Base-by-base conservation (phyloP, 305 asterid species). In the Ilex paraguariensis region DNA sequence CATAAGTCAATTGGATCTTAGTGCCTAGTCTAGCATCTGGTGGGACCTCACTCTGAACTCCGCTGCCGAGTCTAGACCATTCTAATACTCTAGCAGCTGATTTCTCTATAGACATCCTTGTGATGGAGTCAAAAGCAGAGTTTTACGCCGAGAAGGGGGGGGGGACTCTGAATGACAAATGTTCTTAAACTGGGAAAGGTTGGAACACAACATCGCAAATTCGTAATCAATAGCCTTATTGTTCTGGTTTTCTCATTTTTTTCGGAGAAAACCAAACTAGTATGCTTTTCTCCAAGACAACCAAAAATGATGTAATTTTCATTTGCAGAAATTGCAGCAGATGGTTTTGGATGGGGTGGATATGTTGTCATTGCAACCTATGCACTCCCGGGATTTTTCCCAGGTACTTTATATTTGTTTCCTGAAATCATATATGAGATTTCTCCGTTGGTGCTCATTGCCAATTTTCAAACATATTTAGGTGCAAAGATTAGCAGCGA, bases 321-420 rank as follows among this genome's bases (percentile, higher is more conserved):
- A 46, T 60, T 49, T 85, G 82, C 70, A 92, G 98, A 82, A 85
- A 79, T 73, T 92, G 80, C 79, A 87, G 65, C 82, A 76, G 71
- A 78, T 89, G 75, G 96, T 92, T 78, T 80, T 87, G 73, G 90
- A 85, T 78, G 91, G 91, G 16, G 81, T 50, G 51, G 95, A 80
- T 67, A 92, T 92, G 54, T 69, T 77, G 2, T 85, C 96, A 56
- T 92, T 92, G 72, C 87, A 76, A 63, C 96, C 96, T 55, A 92
- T 92, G 97, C 87, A 79, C 71, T 65, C 85, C 17, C 88, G 85
- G 31, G 98, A 92, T 76, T 92, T 97, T 85, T 75, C 97, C 64
- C 96, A 89, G 95, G 98, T 92, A 81, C 60, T 51, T 46, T 66
- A 52, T 66, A 56, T 54, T 5, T 40, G 40, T 49, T 59, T n/a